phyloP scores from a whole-genome alignment of 2,329 filamentous ascomycete genomes.

The Apiospora marii region DNA sequence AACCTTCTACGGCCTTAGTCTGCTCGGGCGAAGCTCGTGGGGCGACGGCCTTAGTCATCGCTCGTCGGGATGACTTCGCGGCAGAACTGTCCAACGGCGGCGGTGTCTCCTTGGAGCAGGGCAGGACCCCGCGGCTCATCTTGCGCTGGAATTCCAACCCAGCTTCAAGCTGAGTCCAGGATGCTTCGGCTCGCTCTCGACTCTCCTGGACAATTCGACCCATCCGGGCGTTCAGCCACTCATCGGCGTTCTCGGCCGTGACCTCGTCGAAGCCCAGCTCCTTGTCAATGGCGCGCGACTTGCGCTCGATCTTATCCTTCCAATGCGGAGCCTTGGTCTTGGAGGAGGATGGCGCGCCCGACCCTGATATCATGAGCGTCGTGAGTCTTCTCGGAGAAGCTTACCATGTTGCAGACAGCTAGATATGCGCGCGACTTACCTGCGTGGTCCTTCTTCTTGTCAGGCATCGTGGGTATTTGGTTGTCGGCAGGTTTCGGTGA shows the following conservation, averaged over 20 bases:
- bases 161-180: not conserved
- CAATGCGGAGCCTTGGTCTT: not conserved
- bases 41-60: not conserved
- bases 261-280: not conserved
- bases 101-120: not conserved
- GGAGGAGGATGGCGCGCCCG: not conserved
- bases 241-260: not conserved
- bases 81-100: not conserved
- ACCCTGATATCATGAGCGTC: not conserved
- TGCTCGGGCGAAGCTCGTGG: not conserved
- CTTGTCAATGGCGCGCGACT: conserved; percentile 6
- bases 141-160: conserved; percentile 2
- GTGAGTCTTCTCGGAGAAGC: not conserved
- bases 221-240: conserved; percentile 1
- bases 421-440: not conserved
- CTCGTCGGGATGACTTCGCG: not conserved
- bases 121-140: conserved; percentile 18
- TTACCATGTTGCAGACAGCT: not conserved
- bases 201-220: not conserved
- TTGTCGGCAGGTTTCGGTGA: not conserved
- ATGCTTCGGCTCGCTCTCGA: not conserved
- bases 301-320: conserved; percentile 13
- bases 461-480: not conserved
- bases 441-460: not conserved
- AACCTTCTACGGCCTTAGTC: too few relatives aligned